Evolutionary conservation across 345 rosid genomes (phyloP).

Genomic region (Pugionium dolabratum): DNA sequence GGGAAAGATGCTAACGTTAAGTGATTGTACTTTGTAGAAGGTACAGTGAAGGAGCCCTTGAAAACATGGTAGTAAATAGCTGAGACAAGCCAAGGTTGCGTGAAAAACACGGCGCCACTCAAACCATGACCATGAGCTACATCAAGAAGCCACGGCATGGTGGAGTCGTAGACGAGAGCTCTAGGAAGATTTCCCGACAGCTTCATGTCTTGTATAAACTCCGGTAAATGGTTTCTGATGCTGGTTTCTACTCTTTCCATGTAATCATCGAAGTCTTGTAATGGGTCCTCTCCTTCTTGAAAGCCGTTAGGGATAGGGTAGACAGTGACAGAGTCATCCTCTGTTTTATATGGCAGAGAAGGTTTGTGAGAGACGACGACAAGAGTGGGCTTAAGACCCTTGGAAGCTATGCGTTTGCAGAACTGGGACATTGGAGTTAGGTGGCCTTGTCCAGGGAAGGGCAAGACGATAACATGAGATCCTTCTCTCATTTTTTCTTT

Average conservation of each 20-base stretch:
- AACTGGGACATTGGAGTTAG: constrained; percentile 59
- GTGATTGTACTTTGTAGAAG: constrained; percentile 32
- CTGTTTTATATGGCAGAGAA: constrained; percentile 34
- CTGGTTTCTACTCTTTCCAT: constrained; percentile 27
- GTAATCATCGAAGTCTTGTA: constrained; percentile 25
- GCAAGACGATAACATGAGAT: constrained; percentile 43
- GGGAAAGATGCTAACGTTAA: constrained; percentile 40
- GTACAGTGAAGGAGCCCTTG: constrained; percentile 30
- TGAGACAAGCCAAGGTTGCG: constrained; percentile 51
- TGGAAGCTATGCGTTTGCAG: constrained; percentile 54
- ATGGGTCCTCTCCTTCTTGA: constrained; percentile 33
- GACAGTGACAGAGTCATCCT: constrained; percentile 32
- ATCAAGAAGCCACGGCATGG: constrained; percentile 53
- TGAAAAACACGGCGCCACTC: constrained; percentile 44
- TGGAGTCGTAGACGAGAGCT: constrained; percentile 49
- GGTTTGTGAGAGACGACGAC: constrained; percentile 39
- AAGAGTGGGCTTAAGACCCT: constrained; percentile 51
- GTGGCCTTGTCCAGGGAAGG: constrained; percentile 58
- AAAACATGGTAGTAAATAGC: constrained; percentile 42
- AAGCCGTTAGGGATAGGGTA: constrained; percentile 37
- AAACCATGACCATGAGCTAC: constrained; percentile 45
- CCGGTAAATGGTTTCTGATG: constrained; percentile 35
- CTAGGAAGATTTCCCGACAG: constrained; percentile 23
- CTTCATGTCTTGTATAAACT: constrained; percentile 37
- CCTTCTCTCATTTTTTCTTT: constrained; percentile 18